These are phyloP conservation scores for Potentilla sterilis DNA, from an alignment of 306 rosid genomes.

Conservation along the genomic window DNA sequence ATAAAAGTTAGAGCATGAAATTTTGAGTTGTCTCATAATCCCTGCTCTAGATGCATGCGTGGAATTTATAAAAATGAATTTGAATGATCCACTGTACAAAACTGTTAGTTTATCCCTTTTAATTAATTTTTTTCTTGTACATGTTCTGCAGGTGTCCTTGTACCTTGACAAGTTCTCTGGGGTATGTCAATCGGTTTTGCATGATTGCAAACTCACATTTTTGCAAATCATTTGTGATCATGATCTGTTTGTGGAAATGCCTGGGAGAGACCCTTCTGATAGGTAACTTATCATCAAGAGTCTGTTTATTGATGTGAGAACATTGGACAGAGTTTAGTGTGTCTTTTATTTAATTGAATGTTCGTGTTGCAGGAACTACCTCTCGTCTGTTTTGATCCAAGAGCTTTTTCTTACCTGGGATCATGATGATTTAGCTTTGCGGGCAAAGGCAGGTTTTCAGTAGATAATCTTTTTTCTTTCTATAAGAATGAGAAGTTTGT, in stretches of 20 bases:
- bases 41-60: neutral
- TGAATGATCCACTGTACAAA: neutral
- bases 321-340: constrained; percentile 7
- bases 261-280: constrained; percentile 99
- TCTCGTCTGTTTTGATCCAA: constrained; percentile 93
- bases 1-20: neutral
- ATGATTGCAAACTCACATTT: constrained; percentile 94
- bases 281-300: constrained; percentile 46
- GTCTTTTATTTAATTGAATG: constrained; percentile 11
- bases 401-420: constrained; percentile 97
- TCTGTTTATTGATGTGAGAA: neutral
- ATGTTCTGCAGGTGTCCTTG: constrained; percentile 75
- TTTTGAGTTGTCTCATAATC: neutral
- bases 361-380: constrained; percentile 72
- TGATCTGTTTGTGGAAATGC: constrained; percentile 99
- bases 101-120: neutral
- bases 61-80: neutral
- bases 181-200: constrained; percentile 88
- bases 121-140: constrained; percentile 9
- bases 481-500: constrained; percentile 26
- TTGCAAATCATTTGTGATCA: constrained; percentile 91
- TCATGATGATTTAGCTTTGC: constrained; percentile 89
- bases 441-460: constrained; percentile 64
- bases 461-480: neutral
- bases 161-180: constrained; percentile 97